Evolutionary conservation across 129 eudicot genomes (phyloP).

Genomic region (Artemisia argyi): DNA sequence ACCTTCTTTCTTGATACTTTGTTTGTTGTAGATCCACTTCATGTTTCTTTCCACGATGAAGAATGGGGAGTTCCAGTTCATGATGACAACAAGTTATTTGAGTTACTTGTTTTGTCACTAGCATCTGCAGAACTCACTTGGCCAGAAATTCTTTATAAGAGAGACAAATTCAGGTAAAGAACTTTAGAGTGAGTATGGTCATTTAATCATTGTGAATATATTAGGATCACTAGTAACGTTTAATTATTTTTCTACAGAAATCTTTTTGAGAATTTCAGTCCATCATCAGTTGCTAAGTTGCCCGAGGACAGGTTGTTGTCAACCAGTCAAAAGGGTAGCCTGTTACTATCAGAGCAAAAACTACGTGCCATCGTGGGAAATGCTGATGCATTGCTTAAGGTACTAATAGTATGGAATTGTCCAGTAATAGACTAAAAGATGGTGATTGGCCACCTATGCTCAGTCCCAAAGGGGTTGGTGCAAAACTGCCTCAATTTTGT

Average conservation of each 20-base stretch:
- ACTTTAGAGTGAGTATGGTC: constrained; percentile 5
- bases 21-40: constrained; percentile 53
- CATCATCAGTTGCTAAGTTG: constrained; percentile 58
- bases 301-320: constrained; percentile 52
- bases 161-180: constrained; percentile 64
- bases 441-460: constrained; percentile 1
- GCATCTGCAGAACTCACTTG: constrained; percentile 86
- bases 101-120: constrained; percentile 70
- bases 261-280: constrained; percentile 55
- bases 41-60: constrained; percentile 70
- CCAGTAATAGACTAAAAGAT: constrained; percentile 7
- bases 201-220: neutral
- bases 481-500: constrained; percentile 1
- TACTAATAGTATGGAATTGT: constrained; percentile 20
- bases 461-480: constrained; percentile 7
- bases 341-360: constrained; percentile 68
- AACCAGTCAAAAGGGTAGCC: constrained; percentile 30
- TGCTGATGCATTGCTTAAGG: constrained; percentile 66
- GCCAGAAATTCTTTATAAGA: constrained; percentile 64
- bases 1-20: constrained; percentile 9
- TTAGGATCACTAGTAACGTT: neutral
- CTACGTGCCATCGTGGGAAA: constrained; percentile 62
- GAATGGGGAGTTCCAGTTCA: constrained; percentile 91
- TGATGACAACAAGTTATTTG: constrained; percentile 65
- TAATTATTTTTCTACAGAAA: constrained; percentile 38